These are phyloP conservation scores for Phytophthora sp. DNA, from an alignment of 352 stramenopile species.

Conservation along the genomic window DNA sequence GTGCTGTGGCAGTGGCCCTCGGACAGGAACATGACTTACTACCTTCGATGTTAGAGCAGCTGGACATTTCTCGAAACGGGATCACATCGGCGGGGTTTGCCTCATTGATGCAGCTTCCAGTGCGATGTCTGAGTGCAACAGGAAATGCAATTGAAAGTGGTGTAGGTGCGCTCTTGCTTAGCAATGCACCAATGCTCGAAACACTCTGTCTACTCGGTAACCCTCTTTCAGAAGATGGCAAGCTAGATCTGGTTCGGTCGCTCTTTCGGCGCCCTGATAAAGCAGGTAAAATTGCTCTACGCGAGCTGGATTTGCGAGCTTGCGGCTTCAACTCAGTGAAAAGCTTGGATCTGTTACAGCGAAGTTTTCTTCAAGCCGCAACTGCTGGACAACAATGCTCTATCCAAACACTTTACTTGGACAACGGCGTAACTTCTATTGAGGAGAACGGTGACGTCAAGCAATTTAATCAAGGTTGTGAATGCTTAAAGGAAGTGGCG, in stretches of 20 bases:
- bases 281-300: slow-evolving; percentile 26
- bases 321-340: slow-evolving; percentile 37
- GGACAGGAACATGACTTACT: not conserved
- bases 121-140: slow-evolving; percentile 25
- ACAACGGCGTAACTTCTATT: not conserved
- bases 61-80: slow-evolving; percentile 57
- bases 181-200: slow-evolving; percentile 27
- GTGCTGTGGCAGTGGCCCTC: not conserved
- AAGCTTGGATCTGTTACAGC: slow-evolving; percentile 21
- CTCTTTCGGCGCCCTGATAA: slow-evolving; percentile 35
- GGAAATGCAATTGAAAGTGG: slow-evolving; percentile 48
- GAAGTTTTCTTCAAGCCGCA: slow-evolving; percentile 31
- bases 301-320: slow-evolving; percentile 35
- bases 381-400: slow-evolving; percentile 30
- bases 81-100: slow-evolving; percentile 43
- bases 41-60: slow-evolving; percentile 34
- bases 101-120: slow-evolving; percentile 27
- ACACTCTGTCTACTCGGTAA: slow-evolving; percentile 43
- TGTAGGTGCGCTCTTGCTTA: slow-evolving; percentile 29
- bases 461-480: slow-evolving; percentile 10
- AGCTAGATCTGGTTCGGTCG: slow-evolving; percentile 40
- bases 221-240: slow-evolving; percentile 36
- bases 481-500: slow-evolving; percentile 10
- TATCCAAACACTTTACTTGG: slow-evolving; percentile 21
- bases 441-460: slow-evolving; percentile 5